Base-by-base conservation (phyloP, 345 rosid species). In the Gossypium bickii region DNA sequence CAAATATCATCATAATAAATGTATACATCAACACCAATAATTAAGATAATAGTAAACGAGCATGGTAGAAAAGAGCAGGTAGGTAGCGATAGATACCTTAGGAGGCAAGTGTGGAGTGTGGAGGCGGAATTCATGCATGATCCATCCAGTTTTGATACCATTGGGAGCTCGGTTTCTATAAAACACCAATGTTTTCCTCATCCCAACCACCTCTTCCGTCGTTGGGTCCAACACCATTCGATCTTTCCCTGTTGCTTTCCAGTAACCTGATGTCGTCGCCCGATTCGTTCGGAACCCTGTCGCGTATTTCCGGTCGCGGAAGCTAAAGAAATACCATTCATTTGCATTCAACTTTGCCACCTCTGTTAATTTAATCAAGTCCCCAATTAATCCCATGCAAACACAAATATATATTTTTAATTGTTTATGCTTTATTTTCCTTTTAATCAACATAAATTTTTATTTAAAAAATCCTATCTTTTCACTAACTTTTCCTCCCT, bases 231-330 rank as follows among this genome's bases (percentile, higher is more conserved):
- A 68, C 66, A 95, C 98, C 58, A 85, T 84, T 34, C 99, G 93
- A 84, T 95, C 99, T 76, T 95, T 95, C 16, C 99, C 99, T 0
- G 99, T 95, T 12, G 99, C 99, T 72, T 95, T 95, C 99, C 99
- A 95, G 80, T 95, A 95, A 66, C 99, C 99, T 2, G 88, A 79
- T 55, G 74, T 77, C 7, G 99, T 95, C 0, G 99, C 96, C 10
- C 99, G 84, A 72, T 95, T 95, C 34, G 98, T 87, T 3, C 99
- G 82, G 81, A 85, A 93, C 57, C 99, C 99, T 6, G 99, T 93
- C 0, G 99, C 96, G 4, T 95, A 95, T 68, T 95, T 95, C 56
- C 97, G 77, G 72, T 95, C 99, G 9, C 98, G 87, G 68, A 93
- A 95, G 76, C 97, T 95, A 87, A 95, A 95, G 94, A 95, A 95